These are phyloP conservation scores for Salix exigua DNA, from an alignment of 345 rosid genomes.

Conservation along the genomic window DNA sequence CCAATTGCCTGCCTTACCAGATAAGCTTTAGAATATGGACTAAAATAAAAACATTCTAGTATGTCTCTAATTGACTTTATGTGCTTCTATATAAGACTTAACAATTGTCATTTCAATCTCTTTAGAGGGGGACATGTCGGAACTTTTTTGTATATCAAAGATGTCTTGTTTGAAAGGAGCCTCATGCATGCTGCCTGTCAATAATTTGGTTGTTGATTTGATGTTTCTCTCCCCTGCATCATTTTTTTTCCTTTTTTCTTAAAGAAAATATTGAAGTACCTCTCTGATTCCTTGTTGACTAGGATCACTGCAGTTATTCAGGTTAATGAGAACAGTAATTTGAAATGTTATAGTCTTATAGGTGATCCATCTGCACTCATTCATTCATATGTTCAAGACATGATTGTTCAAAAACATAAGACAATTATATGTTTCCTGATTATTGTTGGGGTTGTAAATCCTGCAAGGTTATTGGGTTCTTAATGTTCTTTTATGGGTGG, in stretches of 20 bases:
- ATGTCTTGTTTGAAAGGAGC: not conserved
- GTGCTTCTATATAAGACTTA: not conserved
- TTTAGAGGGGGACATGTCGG: not conserved
- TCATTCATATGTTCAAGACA: not conserved
- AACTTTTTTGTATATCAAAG: not conserved
- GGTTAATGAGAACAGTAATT: not conserved
- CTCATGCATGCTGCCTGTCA: not conserved
- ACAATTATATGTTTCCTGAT: not conserved
- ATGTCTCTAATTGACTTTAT: not conserved
- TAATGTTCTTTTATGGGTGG: not conserved
- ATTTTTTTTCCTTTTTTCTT: not conserved
- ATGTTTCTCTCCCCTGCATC: not conserved
- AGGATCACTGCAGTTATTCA: not conserved
- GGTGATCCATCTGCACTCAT: not conserved
- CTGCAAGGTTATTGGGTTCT: not conserved
- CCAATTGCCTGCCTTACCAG: not conserved
- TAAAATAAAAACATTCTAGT: not conserved
- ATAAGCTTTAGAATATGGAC: not conserved
- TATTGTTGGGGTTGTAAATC: not conserved
- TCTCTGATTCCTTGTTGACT: not conserved
- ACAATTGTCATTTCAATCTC: not conserved
- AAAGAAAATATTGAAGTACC: not conserved
- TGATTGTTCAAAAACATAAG: not conserved
- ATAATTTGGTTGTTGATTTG: not conserved
- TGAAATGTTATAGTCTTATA: not conserved